Percentiles rank a stretch among this genome's conserved stretches.
Evolutionary conservation across 23 red algal genomes (phyloP).

Genomic region (Porphyridium purpureum): DNA sequence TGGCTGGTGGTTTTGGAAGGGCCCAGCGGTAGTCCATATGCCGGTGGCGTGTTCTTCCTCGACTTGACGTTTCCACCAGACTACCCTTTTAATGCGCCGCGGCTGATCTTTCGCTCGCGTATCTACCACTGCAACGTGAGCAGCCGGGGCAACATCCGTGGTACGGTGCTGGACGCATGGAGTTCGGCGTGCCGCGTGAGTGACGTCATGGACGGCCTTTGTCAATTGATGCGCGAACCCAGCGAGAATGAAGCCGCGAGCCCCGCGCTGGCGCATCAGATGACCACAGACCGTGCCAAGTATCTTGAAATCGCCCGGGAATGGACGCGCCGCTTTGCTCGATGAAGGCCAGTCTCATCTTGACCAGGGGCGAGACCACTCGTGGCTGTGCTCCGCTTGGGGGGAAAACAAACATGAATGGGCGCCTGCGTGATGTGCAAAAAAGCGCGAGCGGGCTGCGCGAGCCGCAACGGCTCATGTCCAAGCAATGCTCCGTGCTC

Average conservation of each 20-base stretch:
- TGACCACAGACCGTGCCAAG: constrained; percentile 46
- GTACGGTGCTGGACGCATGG: constrained; percentile 57
- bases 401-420: too few species aligned
- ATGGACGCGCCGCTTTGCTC: constrained; percentile 84
- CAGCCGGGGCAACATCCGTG: constrained; percentile 42
- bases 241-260: constrained; percentile 69
- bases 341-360: constrained; percentile 1
- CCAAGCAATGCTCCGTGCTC: too few species aligned
- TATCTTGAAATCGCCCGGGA: constrained; percentile 81
- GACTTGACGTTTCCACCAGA: constrained; percentile 75
- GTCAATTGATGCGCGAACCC: constrained; percentile 55
- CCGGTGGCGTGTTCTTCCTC: constrained; percentile 90
- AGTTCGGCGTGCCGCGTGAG: constrained; percentile 50
- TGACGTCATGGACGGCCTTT: constrained; percentile 52
- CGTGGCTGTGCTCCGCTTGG: too few species aligned
- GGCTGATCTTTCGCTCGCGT: constrained; percentile 78
- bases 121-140: constrained; percentile 98
- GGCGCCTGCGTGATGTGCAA: too few species aligned
- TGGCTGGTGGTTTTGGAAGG: constrained; percentile 78
- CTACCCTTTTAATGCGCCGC: constrained; percentile 89
- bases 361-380: too few species aligned
- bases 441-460: too few species aligned
- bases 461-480: too few species aligned
- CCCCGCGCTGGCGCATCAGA: constrained; percentile 58
- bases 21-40: constrained; percentile 65